A percentile compares a stretch with the other conserved stretches of the same genome.
Conservation (phyloP, 2,329 filamentous ascomycete species). For the Macrophomina tecta region DNA sequence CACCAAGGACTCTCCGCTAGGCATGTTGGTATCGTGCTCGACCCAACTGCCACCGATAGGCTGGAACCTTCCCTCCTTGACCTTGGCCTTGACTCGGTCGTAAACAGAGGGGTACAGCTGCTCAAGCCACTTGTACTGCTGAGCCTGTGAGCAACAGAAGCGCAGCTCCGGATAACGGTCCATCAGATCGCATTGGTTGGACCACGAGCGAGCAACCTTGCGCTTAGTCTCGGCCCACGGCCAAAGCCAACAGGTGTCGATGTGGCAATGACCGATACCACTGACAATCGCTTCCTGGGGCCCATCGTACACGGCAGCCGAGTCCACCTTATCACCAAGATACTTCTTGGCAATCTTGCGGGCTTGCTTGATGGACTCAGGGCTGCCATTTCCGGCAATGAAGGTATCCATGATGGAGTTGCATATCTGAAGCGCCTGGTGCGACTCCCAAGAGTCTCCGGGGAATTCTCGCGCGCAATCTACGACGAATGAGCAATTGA, state of each 20-base stretch:
- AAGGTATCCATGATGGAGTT: conserved; percentile 92
- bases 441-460: conserved; percentile 83
- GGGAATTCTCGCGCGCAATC: conserved; percentile 79
- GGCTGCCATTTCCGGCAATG: conserved; percentile 73
- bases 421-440: conserved; percentile 80
- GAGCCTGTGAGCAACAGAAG: conserved; percentile 91
- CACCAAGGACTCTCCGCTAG: conserved; percentile 90
- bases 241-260: conserved; percentile 98
- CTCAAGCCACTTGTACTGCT: conserved; percentile 98
- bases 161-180: conserved; percentile 93
- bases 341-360: conserved; percentile 85
- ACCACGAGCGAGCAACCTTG: conserved; percentile 95
- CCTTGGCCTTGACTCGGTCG: conserved; percentile 87
- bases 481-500: neutral
- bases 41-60: conserved; percentile 98
- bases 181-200: conserved; percentile 93
- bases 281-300: conserved; percentile 79
- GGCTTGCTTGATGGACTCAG: conserved; percentile 77
- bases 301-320: conserved; percentile 80
- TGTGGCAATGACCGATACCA: conserved; percentile 95
- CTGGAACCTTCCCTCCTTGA: conserved; percentile 89
- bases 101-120: conserved; percentile 85
- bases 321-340: conserved; percentile 80
- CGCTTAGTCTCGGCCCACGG: conserved; percentile 97
- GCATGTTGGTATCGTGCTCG: conserved; percentile 97